These are phyloP conservation scores for Glycine soja DNA, from an alignment of 306 rosid genomes.

Conservation along the genomic window DNA sequence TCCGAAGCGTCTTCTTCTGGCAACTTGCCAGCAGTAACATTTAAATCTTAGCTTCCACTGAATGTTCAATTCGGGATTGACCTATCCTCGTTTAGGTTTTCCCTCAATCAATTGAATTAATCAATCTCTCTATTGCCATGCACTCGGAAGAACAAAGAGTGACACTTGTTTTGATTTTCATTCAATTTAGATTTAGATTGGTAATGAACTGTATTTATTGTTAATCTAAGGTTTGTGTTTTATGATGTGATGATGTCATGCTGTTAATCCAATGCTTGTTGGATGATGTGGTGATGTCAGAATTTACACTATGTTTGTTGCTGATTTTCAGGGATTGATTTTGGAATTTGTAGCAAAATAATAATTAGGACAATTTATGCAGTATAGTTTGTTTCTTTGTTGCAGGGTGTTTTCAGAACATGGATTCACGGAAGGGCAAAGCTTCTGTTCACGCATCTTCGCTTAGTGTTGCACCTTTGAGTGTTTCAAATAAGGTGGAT, in stretches of 20 bases:
- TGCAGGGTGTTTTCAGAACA: slow-evolving; percentile 53
- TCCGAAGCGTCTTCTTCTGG: not conserved
- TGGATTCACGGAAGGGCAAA: slow-evolving; percentile 69
- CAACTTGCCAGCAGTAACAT: slow-evolving; percentile 11
- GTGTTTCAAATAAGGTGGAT: slow-evolving; percentile 60
- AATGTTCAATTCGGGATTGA: too few relatives aligned
- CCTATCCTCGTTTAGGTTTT: slow-evolving; percentile 6
- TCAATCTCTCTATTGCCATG: slow-evolving; percentile 3
- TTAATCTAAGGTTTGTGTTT: not conserved
- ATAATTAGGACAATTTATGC: not conserved
- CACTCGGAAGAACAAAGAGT: not conserved
- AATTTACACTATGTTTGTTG: not conserved
- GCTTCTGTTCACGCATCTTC: slow-evolving; percentile 60
- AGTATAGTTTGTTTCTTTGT: slow-evolving; percentile 34
- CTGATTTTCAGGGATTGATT: slow-evolving; percentile 14
- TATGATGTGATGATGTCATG: not conserved
- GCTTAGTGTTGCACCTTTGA: slow-evolving; percentile 53
- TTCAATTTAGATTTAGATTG: slow-evolving; percentile 32
- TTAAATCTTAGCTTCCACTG: not conserved
- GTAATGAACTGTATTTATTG: slow-evolving; percentile 8
- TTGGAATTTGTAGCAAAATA: slow-evolving; percentile 14
- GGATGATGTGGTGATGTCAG: slow-evolving; percentile 20
- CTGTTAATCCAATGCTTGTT: not conserved
- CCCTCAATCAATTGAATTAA: not conserved
- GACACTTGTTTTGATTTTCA: slow-evolving; percentile 7